Percentiles rank a stretch among this genome's conserved stretches.
Conservation (phyloP, 345 rosid genomes). For the Eucalyptus marginata region DNA sequence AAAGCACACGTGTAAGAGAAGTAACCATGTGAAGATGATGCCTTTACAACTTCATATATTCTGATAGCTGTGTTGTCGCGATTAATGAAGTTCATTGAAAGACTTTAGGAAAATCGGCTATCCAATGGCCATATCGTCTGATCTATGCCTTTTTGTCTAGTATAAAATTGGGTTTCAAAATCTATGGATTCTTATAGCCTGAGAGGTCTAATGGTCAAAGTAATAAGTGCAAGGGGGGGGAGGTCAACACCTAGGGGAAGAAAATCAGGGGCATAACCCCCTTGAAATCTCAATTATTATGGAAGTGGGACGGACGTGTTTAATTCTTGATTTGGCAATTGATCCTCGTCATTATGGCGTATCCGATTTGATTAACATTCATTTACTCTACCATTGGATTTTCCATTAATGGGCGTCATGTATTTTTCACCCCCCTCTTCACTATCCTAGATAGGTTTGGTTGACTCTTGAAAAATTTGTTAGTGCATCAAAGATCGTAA, state of each 20-base stretch:
- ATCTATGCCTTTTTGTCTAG: neutral
- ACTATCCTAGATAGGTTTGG: neutral
- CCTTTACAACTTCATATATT: neutral
- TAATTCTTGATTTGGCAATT: neutral
- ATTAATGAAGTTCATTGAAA: neutral
- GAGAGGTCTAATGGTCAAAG: neutral
- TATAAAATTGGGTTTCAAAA: neutral
- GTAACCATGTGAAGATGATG: neutral
- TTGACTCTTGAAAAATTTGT: neutral
- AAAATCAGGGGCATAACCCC: neutral
- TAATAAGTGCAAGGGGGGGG: neutral
- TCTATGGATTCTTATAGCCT: neutral
- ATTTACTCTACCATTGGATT: neutral
- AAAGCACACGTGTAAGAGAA: neutral
- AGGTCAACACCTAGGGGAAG: neutral
- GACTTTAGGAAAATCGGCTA: neutral
- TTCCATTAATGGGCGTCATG: neutral
- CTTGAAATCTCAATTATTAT: neutral
- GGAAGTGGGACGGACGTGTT: neutral
- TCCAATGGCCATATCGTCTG: accelerated
- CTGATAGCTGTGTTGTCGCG: neutral
- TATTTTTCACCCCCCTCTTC: neutral
- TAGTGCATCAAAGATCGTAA: neutral
- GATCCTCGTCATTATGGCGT: neutral
- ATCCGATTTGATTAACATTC: neutral